Percentiles rank a stretch among this genome's conserved stretches.
phyloP scores from a whole-genome alignment of 106 monocot genomes.

The Dendrobium nobile region DNA sequence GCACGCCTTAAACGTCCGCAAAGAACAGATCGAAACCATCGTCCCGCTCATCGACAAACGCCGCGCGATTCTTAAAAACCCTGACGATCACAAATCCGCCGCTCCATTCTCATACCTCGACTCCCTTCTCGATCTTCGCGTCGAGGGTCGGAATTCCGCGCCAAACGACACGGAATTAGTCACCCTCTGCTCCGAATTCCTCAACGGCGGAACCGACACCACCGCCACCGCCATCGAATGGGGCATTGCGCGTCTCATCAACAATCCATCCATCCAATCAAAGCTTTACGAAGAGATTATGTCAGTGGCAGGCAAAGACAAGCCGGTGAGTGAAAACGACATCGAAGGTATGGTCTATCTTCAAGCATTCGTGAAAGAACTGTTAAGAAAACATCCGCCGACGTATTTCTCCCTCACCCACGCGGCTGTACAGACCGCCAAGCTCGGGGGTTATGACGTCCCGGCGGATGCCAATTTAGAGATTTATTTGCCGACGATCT shows the following conservation, averaged over 20 bases:
- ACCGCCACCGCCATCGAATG: constrained; percentile 92
- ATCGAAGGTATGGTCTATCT: constrained; percentile 65
- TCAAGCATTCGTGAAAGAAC: constrained; percentile 84
- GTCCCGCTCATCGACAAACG: constrained; percentile 56
- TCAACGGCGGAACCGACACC: constrained; percentile 93
- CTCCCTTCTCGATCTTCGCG: constrained; percentile 68
- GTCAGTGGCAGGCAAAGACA: constrained; percentile 22
- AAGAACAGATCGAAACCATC: constrained; percentile 42
- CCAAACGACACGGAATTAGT: constrained; percentile 63
- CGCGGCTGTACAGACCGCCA: constrained; percentile 40
- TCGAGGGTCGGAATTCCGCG: constrained; percentile 48
- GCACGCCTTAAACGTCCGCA: constrained; percentile 36
- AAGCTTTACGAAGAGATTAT: constrained; percentile 52
- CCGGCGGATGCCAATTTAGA: constrained; percentile 60
- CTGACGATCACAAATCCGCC: constrained; percentile 9
- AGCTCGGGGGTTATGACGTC: constrained; percentile 74
- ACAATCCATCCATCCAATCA: constrained; percentile 50
- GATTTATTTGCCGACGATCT: constrained; percentile 59
- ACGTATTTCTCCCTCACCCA: constrained; percentile 84
- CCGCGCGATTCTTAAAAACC: constrained; percentile 28
- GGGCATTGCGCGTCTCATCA: constrained; percentile 69
- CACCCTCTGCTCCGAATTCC: constrained; percentile 75
- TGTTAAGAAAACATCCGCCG: constrained; percentile 74
- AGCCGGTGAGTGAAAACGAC: constrained; percentile 68
- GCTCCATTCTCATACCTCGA: constrained; percentile 80